Evolutionary conservation across 345 rosid species (phyloP), one percentile per base, ranked within the genome.

Genomic region (Citrus glauca): DNA sequence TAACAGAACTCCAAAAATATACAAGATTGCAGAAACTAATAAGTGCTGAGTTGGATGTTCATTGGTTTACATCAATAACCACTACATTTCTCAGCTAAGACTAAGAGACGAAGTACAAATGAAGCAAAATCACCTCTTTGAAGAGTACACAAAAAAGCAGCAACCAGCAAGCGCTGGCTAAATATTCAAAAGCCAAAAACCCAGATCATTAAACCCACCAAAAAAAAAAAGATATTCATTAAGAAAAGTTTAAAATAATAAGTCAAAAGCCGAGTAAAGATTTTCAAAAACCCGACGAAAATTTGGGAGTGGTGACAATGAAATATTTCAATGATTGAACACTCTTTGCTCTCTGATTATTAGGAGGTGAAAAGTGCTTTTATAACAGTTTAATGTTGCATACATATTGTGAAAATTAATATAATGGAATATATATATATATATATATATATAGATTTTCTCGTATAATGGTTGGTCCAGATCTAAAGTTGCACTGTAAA

Each of bases 241-340:
- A 53, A 53, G 19, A 16, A 53, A 16, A 17, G 22, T 17, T 53
- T 17, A 17, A 17, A 76, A n/a, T 40, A 70, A 14, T 55, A 73
- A 81, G 90, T 80, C 82, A 84, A 78, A 65, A 77, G 78, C 56
- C 17, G 69, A 72, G 78, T 53, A 33, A 55, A 59, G 35, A 35
- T 35, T 78, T 78, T 84, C 72, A 75, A 84, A 59, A 66, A 53
- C 62, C 35, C 69, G 13, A 45, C 55, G 53, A 63, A 71, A 33
- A 53, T 38, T 73, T 65, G 68, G 79, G 66, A 77, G 48, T 69
- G 27, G 28, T n/a, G 62, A 59, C 24, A 13, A 30, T 9, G 28
- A 67, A 40, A 22, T 32, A 69, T 81, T 85, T 78, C 85, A 88
- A 89, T 84, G 82, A 86, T 88, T 84, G 84, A 80, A 79, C 68